phyloP scores from a whole-genome alignment of 768 basidiomycete genomes.

The Xerocomellus dryophilus region DNA sequence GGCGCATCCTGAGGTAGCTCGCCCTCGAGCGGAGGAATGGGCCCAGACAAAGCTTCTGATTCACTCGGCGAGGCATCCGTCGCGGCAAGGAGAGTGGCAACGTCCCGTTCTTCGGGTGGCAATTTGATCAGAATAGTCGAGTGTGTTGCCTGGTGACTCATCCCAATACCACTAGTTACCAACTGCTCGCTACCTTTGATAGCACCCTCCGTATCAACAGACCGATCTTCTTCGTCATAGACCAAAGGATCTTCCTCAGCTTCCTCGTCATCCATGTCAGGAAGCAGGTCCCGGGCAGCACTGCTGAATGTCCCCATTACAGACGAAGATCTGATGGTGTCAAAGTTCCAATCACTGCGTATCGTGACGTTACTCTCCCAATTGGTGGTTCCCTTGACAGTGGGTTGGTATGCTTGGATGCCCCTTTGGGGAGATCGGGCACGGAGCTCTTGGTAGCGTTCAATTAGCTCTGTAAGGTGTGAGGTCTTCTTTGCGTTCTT shows the following conservation, averaged over 20 bases:
- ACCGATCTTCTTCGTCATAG: slow-evolving; percentile 47
- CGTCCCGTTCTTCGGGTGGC: slow-evolving; percentile 39
- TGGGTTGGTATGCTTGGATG: slow-evolving; percentile 52
- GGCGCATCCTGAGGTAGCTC: slow-evolving; percentile 53
- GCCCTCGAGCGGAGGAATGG: slow-evolving; percentile 34
- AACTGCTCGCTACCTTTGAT: slow-evolving; percentile 61
- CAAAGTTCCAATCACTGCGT: slow-evolving; percentile 95
- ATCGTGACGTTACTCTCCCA: slow-evolving; percentile 78
- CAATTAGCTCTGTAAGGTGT: slow-evolving; percentile 82
- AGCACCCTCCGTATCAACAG: slow-evolving; percentile 61
- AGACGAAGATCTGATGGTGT: slow-evolving; percentile 69
- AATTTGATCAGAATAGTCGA: slow-evolving; percentile 71
- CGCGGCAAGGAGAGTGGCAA: slow-evolving; percentile 39
- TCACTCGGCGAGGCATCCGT: slow-evolving; percentile 41
- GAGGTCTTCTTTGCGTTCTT: slow-evolving; percentile 77
- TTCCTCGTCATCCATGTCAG: slow-evolving; percentile 58
- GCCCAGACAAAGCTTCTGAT: slow-evolving; percentile 34
- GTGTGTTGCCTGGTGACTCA: slow-evolving; percentile 55
- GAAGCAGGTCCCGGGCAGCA: slow-evolving; percentile 66
- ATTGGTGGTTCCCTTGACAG: slow-evolving; percentile 52
- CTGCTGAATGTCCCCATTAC: slow-evolving; percentile 78
- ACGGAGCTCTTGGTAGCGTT: slow-evolving; percentile 79
- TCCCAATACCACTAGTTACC: slow-evolving; percentile 40
- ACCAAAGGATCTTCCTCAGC: slow-evolving; percentile 36
- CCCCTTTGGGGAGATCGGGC: slow-evolving; percentile 57